Conservation (phyloP, 1,284 basidiomycete species). For the Ustilago nuda region DNA sequence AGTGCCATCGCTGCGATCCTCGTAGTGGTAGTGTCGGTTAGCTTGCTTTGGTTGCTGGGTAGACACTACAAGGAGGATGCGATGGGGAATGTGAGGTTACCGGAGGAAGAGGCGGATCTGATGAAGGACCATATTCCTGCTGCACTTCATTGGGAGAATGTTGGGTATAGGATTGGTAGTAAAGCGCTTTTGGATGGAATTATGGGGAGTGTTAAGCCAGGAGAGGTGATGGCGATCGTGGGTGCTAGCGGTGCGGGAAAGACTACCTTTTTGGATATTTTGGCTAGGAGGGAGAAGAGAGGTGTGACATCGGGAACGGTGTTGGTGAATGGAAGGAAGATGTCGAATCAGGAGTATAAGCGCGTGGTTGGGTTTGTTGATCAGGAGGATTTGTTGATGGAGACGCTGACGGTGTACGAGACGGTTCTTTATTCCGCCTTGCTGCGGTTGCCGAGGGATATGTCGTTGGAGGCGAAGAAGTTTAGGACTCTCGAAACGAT, state of each 20-base stretch:
- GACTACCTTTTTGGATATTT: slow-evolving; percentile 93
- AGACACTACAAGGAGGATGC: slow-evolving; percentile 52
- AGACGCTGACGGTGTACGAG: slow-evolving; percentile 96
- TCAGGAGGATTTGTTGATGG: slow-evolving; percentile 96
- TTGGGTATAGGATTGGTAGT: slow-evolving; percentile 76
- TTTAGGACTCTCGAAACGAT: slow-evolving; percentile 93
- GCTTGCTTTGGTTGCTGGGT: slow-evolving; percentile 67
- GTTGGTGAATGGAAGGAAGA: slow-evolving; percentile 85
- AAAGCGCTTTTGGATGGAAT: slow-evolving; percentile 82
- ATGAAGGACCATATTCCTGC: slow-evolving; percentile 95
- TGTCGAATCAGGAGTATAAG: slow-evolving; percentile 81
- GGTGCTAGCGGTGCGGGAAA: slow-evolving; percentile 97
- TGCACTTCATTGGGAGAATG: slow-evolving; percentile 84
- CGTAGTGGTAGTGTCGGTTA: slow-evolving; percentile 72
- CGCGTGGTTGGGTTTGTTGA: slow-evolving; percentile 93
- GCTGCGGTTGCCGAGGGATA: slow-evolving; percentile 87
- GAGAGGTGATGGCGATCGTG: slow-evolving; percentile 89
- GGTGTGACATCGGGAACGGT: slow-evolving; percentile 81
- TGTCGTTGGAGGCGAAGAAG: slow-evolving; percentile 93
- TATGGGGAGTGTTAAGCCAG: slow-evolving; percentile 90
- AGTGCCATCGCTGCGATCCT: slow-evolving; percentile 81
- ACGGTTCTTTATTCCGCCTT: slow-evolving; percentile 93
- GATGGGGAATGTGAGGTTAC: slow-evolving; percentile 44
- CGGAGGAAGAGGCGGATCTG: slow-evolving; percentile 80
- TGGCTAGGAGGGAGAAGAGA: slow-evolving; percentile 87